Evolutionary conservation across 2,329 filamentous ascomycete species (phyloP), one percentile per base, ranked within the genome.

Genomic region (Penicillium sp.): DNA sequence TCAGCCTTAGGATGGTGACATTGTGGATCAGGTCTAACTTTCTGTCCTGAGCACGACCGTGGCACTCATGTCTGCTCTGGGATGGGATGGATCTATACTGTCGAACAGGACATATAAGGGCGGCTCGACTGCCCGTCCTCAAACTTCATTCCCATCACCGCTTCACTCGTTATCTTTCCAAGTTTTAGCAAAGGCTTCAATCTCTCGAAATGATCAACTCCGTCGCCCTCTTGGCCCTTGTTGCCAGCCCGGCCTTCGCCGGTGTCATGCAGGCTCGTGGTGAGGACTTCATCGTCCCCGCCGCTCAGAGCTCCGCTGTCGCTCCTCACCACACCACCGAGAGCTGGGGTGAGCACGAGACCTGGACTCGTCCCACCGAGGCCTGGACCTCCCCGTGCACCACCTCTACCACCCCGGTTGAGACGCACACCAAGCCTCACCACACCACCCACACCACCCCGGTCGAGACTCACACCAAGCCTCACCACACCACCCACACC

Each of bases 131-230:
- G 39, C 56, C 48, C 34, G n/a, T 16, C 14, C 34, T 14, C 38
- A 14, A n/a, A 11, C 14, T 31, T 53, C 55, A 52, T 48, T 29
- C 38, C 53, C 48, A 50, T 46, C 58, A 53, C 53, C 45, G 38
- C 51, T 60, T 62, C 63, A 56, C 50, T 59, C 63, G 57, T 61
- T 65, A 57, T 50, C 54, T 55, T 62, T 61, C 44, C 53, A 56
- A 57, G 56, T 45, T 50, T 48, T 50, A 40, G 52, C 49, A 49
- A 58, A 54, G 41, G 53, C 51, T 54, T 62, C 44, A 49, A 59
- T 59, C 47, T 54, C 55, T 60, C 68, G 61, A 67, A 56, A 74
- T 74, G 72, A 66, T 73, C 57, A 70, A 71, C 58, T 63, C 66
- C 60, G 48, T 72, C 60, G 66, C 70, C 55, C 56, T 74, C 51